phyloP scores from a whole-genome alignment of 257 asterid genomes.

The Forsythia viridissima region DNA sequence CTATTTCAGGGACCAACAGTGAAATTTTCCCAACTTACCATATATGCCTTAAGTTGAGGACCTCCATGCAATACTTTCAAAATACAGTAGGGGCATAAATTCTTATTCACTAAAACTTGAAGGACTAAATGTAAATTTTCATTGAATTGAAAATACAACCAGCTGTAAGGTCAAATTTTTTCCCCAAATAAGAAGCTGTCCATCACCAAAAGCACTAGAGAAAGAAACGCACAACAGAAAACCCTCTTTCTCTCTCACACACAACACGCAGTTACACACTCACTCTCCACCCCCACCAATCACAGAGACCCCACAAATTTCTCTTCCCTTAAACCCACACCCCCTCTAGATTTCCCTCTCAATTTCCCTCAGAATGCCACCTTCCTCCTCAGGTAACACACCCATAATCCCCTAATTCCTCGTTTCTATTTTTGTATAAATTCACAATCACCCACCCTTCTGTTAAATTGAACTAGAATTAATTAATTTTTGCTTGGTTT shows the following conservation, averaged over 20 bases:
- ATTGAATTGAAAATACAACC: not conserved
- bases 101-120: not conserved
- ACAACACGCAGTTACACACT: no score
- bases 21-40: not conserved
- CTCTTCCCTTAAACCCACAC: slow-evolving; percentile 45
- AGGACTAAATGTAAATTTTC: not conserved
- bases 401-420: not conserved
- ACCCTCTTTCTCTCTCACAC: no score
- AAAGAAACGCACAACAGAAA: no score
- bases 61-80: not conserved
- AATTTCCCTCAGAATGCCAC: slow-evolving; percentile 66
- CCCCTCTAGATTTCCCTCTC: slow-evolving; percentile 41
- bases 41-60: no score
- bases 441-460: not conserved
- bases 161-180: no score
- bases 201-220: no score
- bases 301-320: slow-evolving; percentile 72
- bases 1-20: not conserved
- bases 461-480: slow-evolving; percentile 12
- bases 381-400: slow-evolving; percentile 77
- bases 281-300: slow-evolving; percentile 47
- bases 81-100: not conserved
- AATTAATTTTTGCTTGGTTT: slow-evolving; percentile 9
- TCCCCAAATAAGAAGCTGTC: no score
- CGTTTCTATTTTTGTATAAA: not conserved